A percentile compares a stretch with the other conserved stretches of the same genome.
Conservation (phyloP, 1,284 basidiomycete genomes). For the Marasmius oreades region DNA sequence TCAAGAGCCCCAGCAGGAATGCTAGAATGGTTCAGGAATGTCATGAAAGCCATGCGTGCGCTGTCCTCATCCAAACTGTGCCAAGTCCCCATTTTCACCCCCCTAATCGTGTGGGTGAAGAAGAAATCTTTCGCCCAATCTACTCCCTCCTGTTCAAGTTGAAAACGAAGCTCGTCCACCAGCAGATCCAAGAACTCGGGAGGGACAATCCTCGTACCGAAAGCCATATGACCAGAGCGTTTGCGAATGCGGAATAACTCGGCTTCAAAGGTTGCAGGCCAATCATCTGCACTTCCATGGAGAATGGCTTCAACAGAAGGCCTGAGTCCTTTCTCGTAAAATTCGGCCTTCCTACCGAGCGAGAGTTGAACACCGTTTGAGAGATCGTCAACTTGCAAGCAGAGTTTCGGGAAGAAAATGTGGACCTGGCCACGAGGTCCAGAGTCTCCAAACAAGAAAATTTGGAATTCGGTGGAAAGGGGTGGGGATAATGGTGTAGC, state of each 20-base stretch:
- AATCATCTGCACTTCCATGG: conserved; percentile 14
- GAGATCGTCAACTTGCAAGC: background rate
- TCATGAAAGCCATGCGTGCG: background rate
- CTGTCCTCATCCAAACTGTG: conserved; percentile 12
- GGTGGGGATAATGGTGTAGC: conserved; percentile 14
- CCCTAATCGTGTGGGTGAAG: conserved; percentile 23
- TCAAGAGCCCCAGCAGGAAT: background rate
- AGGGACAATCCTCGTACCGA: conserved; percentile 18
- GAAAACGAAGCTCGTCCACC: conserved; percentile 14
- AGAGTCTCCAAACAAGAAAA: conserved; percentile 24
- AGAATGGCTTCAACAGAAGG: conserved; percentile 18
- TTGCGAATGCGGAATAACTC: conserved; percentile 19
- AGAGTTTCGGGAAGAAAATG: conserved; percentile 22
- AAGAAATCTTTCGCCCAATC: conserved; percentile 20
- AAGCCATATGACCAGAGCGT: conserved; percentile 13
- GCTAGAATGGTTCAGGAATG: conserved; percentile 11
- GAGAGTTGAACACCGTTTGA: conserved; percentile 11
- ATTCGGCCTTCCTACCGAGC: conserved; percentile 11
- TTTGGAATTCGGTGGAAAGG: conserved; percentile 25
- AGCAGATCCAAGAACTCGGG: conserved; percentile 11
- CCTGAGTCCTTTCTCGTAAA: conserved; percentile 23
- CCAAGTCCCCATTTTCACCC: conserved; percentile 19
- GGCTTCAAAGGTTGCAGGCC: conserved; percentile 19
- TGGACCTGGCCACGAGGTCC: conserved; percentile 17
- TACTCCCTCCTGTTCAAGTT: conserved; percentile 10